Evolutionary conservation across 257 asterid species (phyloP), one percentile per base, ranked within the genome.

Genomic region (Ajuga chamaepitys): DNA sequence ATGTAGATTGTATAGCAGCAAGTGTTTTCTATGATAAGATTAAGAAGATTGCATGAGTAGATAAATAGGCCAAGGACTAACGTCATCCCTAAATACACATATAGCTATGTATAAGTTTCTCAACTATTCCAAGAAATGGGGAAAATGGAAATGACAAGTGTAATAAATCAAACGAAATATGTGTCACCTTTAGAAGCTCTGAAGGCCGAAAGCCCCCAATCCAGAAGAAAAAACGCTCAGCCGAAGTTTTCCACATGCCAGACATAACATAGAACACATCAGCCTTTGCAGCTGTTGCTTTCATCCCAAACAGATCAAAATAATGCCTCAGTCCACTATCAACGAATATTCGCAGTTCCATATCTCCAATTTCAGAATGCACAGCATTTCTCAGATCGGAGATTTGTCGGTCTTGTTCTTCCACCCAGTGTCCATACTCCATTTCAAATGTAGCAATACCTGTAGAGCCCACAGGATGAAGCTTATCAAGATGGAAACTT

Each of bases 131-230:
- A n/a, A n/a, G n/a, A n/a, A n/a, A n/a, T n/a, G n/a, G n/a, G n/a
- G n/a, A n/a, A n/a, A n/a, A n/a, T n/a, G n/a, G n/a, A n/a, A n/a
- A n/a, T n/a, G n/a, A n/a, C n/a, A n/a, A n/a, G n/a, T 5, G 5
- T 28, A 28, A 28, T 5, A 28, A 28, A 7, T 13, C 25, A 60
- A 63, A 44, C 7, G 30, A 28, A 59, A 52, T 2, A 10, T 14
- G 38, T 11, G 34, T 78, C 62, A 89, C 98, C 96, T 84, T 85
- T 54, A 93, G 80, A 72, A 89, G 87, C 47, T 87, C 95, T 0
- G 99, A 87, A 26, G 97, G 99, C 7, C 96, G 85, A 62, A 89
- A 88, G 7, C 96, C 99, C 13, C 95, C 99, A 1, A 93, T 93
- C 98, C 98, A 89, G 62, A 86, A 76, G 86, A 87, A 93, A 46